Conservation (phyloP, 2,329 filamentous ascomycete species). For the Fusarium musae region DNA sequence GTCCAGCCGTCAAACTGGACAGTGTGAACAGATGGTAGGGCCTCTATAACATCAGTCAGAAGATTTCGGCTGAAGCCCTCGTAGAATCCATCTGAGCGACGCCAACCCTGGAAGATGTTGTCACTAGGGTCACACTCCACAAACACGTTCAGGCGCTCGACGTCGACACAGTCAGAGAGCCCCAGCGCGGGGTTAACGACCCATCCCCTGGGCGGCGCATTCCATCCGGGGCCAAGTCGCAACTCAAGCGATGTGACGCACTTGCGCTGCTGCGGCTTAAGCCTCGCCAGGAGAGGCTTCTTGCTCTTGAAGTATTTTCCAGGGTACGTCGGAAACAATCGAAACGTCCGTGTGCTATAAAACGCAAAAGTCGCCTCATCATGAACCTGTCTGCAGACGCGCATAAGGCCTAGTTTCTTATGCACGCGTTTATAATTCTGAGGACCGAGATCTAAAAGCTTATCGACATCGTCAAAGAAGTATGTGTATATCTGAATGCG, state of each 20-base stretch:
- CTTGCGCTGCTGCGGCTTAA: slow-evolving; percentile 69
- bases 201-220: slow-evolving; percentile 75
- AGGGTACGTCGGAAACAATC: slow-evolving; percentile 73
- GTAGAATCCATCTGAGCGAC: slow-evolving; percentile 74
- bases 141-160: slow-evolving; percentile 72
- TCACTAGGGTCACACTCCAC: slow-evolving; percentile 79
- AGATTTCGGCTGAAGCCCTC: slow-evolving; percentile 72
- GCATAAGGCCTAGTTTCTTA: slow-evolving; percentile 68
- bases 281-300: slow-evolving; percentile 74
- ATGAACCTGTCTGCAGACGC: slow-evolving; percentile 70
- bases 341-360: slow-evolving; percentile 71
- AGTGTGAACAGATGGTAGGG: slow-evolving; percentile 64
- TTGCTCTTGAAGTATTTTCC: slow-evolving; percentile 78
- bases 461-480: slow-evolving; percentile 65
- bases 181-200: slow-evolving; percentile 73
- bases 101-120: slow-evolving; percentile 73
- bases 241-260: slow-evolving; percentile 74
- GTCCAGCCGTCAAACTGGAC: slow-evolving; percentile 78
- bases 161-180: slow-evolving; percentile 68
- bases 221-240: slow-evolving; percentile 79
- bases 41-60: slow-evolving; percentile 65
- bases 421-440: slow-evolving; percentile 72
- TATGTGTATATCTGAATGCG: slow-evolving; percentile 75
- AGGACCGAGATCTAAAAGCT: slow-evolving; percentile 73
- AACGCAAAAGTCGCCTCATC: slow-evolving; percentile 73